phyloP scores from a whole-genome alignment of 805 yeast species.

The Ogataea thermomethanolica region DNA sequence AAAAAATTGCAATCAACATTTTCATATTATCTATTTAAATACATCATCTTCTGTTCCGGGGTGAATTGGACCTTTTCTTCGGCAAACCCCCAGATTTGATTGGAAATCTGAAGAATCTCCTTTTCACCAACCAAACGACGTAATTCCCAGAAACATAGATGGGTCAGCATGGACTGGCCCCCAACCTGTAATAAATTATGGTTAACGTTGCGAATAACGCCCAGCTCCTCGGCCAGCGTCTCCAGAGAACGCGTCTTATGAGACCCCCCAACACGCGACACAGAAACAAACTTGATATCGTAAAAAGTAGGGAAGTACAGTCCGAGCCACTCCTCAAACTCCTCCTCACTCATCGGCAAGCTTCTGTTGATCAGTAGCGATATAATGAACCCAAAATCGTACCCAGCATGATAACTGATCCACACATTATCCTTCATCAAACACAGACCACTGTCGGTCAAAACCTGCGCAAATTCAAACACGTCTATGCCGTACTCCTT shows the following conservation, averaged over 20 bases:
- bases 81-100: conserved; percentile 32
- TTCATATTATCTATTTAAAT: conserved; percentile 4
- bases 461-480: conserved; percentile 74
- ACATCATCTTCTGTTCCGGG: conserved; percentile 5
- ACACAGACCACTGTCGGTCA: conserved; percentile 83
- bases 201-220: conserved; percentile 56
- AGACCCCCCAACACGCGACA: conserved; percentile 21
- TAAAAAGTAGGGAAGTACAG: conserved; percentile 77
- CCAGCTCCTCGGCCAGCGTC: conserved; percentile 65
- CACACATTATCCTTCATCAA: conserved; percentile 70
- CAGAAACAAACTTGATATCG: conserved; percentile 65
- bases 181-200: conserved; percentile 52
- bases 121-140: conserved; percentile 25
- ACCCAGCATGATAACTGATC: conserved; percentile 92
- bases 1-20: conserved; percentile 1
- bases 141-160: conserved; percentile 62
- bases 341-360: conserved; percentile 79
- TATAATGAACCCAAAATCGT: conserved; percentile 87
- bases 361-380: conserved; percentile 69
- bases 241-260: conserved; percentile 45
- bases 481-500: conserved; percentile 74
- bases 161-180: conserved; percentile 59
- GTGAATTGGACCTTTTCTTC: conserved; percentile 17
- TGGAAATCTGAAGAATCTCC: conserved; percentile 21
- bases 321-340: conserved; percentile 66